Percentiles rank a stretch among this genome's conserved stretches.
Conservation (phyloP, 495 filamentous ascomycete species). For the Bryoglossum gracile region DNA sequence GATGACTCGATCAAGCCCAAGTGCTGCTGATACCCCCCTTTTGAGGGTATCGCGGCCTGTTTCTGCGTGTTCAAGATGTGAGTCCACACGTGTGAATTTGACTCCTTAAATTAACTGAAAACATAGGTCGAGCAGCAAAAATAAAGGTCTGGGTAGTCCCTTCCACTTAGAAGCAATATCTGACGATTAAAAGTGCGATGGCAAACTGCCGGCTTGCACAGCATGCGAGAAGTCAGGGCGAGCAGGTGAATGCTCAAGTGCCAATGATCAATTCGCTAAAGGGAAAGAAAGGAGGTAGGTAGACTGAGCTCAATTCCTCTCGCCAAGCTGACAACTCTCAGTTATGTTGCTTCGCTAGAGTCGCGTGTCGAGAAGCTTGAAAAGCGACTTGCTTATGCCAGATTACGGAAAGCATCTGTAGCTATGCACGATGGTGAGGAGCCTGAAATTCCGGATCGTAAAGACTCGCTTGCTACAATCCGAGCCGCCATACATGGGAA, state of each 20-base stretch:
- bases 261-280: slow-evolving; percentile 87
- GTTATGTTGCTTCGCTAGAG: slow-evolving; percentile 90
- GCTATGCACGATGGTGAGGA: slow-evolving; percentile 39
- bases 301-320: neutral
- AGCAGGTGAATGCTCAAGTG: slow-evolving; percentile 77
- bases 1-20: slow-evolving; percentile 17
- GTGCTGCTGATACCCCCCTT: slow-evolving; percentile 58
- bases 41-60: slow-evolving; percentile 87
- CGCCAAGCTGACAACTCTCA: slow-evolving; percentile 23
- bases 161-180: neutral
- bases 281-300: slow-evolving; percentile 75
- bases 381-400: slow-evolving; percentile 56
- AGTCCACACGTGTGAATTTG: slow-evolving; percentile 21
- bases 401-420: slow-evolving; percentile 48
- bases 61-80: slow-evolving; percentile 85
- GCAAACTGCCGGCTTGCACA: slow-evolving; percentile 86
- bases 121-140: slow-evolving; percentile 68
- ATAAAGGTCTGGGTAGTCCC: slow-evolving; percentile 42
- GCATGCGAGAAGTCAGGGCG: slow-evolving; percentile 83
- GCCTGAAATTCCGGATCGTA: slow-evolving; percentile 39
- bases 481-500: slow-evolving; percentile 53
- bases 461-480: slow-evolving; percentile 52
- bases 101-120: neutral
- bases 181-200: slow-evolving; percentile 59
- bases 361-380: slow-evolving; percentile 80